Conservation (phyloP, 2,329 filamentous ascomycete species). For the Trichoderma harzianum region DNA sequence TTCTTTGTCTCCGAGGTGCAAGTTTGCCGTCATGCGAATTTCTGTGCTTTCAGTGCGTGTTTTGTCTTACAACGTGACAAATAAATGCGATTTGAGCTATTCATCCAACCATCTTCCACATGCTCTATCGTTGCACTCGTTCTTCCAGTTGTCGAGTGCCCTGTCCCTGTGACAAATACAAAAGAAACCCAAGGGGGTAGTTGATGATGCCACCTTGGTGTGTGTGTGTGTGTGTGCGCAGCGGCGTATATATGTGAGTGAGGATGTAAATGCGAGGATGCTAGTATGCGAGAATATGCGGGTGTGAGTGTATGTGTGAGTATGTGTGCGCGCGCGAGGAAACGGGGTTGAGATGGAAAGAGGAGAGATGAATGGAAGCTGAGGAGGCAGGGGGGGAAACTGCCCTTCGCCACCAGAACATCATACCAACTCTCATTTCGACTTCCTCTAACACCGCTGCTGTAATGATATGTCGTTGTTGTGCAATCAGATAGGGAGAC, state of each 20-base stretch:
- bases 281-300: neutral
- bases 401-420: neutral
- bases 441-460: neutral
- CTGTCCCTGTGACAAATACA: neutral
- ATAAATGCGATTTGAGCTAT: neutral
- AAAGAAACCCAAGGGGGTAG: neutral
- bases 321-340: neutral
- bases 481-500: neutral
- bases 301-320: neutral
- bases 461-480: neutral
- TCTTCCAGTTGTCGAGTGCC: neutral
- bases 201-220: neutral
- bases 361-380: neutral
- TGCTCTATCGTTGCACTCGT: neutral
- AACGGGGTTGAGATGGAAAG: neutral
- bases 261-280: neutral
- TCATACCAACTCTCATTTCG: neutral
- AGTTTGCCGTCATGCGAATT: neutral
- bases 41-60: neutral
- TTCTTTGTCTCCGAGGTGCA: neutral
- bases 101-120: neutral
- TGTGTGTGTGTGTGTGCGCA: neutral
- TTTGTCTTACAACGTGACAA: neutral
- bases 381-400: neutral
- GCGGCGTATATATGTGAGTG: neutral